phyloP scores from a whole-genome alignment of 768 basidiomycete species.

The Lyophyllum atratum region DNA sequence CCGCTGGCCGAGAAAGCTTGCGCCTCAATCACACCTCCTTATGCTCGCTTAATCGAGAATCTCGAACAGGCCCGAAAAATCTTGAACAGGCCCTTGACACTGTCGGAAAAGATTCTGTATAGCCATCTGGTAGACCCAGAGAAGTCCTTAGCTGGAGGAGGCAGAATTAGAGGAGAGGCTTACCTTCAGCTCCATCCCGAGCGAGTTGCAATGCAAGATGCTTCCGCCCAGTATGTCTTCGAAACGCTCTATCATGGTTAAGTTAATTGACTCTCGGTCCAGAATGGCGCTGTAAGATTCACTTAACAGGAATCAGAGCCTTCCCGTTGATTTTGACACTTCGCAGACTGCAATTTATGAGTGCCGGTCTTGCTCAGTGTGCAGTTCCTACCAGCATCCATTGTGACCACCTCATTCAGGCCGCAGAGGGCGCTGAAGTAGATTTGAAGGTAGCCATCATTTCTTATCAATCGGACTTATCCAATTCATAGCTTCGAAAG shows the following conservation, averaged over 20 bases:
- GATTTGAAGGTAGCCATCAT: slow-evolving; percentile 72
- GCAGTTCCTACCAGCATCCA: slow-evolving; percentile 93
- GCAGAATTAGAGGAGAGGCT: slow-evolving; percentile 78
- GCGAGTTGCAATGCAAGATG: slow-evolving; percentile 97
- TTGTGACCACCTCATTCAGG: slow-evolving; percentile 98
- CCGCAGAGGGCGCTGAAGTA: slow-evolving; percentile 80
- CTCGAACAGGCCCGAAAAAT: slow-evolving; percentile 68
- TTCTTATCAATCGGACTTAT: background rate
- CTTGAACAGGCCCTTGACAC: slow-evolving; percentile 79
- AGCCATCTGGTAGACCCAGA: slow-evolving; percentile 85
- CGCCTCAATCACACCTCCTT: slow-evolving; percentile 82
- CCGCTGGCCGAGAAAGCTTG: slow-evolving; percentile 42
- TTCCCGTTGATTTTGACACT: slow-evolving; percentile 3
- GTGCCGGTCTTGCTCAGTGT: slow-evolving; percentile 81
- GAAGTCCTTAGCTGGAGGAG: slow-evolving; percentile 62
- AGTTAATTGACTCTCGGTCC: slow-evolving; percentile 10
- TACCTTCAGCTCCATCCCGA: slow-evolving; percentile 92
- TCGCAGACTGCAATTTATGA: slow-evolving; percentile 93
- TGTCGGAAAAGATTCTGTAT: slow-evolving; percentile 98
- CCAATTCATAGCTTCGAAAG: slow-evolving; percentile 35
- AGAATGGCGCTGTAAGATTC: slow-evolving; percentile 81
- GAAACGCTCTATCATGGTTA: background rate
- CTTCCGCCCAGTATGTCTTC: slow-evolving; percentile 76
- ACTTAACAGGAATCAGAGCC: slow-evolving; percentile 1
- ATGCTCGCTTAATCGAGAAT: slow-evolving; percentile 67